A percentile compares a stretch with the other conserved stretches of the same genome.
These are phyloP conservation scores for Chrysosphaeria jannelii DNA, from an alignment of 2,329 filamentous ascomycete species.

Conservation along the genomic window DNA sequence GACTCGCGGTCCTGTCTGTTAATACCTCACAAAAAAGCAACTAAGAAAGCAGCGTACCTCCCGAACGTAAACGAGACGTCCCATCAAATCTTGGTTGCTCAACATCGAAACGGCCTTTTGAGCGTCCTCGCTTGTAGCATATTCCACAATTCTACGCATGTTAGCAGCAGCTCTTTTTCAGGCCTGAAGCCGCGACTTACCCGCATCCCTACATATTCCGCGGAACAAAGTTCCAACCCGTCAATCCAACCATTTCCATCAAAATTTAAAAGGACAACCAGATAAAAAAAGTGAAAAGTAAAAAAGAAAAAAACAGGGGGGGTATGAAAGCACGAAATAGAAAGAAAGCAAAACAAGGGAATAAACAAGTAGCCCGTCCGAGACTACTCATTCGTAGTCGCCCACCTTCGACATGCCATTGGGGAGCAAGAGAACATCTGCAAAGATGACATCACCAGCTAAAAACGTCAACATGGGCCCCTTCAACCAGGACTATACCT, in stretches of 20 bases:
- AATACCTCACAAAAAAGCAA: not conserved
- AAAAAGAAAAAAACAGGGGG: constrained; percentile 1
- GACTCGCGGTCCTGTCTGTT: constrained; percentile 85
- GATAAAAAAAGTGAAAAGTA: constrained; percentile 26
- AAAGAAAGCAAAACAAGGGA: too few relatives aligned
- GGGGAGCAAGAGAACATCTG: constrained; percentile 95
- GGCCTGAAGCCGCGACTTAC: constrained; percentile 27
- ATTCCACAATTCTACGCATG: constrained; percentile 79
- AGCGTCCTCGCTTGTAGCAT: constrained; percentile 96
- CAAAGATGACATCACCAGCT: constrained; percentile 98
- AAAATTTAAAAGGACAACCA: constrained; percentile 18
- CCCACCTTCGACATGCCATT: constrained; percentile 99
- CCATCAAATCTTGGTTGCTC: constrained; percentile 98
- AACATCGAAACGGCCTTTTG: constrained; percentile 90
- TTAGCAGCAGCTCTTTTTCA: not conserved
- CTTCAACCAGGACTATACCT: too few relatives aligned
- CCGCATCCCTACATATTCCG: constrained; percentile 97
- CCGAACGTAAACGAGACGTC: constrained; percentile 89
- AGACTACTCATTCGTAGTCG: constrained; percentile 52
- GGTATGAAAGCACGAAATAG: too few relatives aligned
- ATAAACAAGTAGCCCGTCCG: constrained; percentile 51
- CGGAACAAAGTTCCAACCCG: constrained; percentile 80
- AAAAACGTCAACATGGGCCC: constrained; percentile 11
- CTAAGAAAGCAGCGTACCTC: constrained; percentile 26
- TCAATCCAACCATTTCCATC: constrained; percentile 95